Evolutionary conservation across 306 rosid genomes (phyloP).

Genomic region (Cucurbita moschata): DNA sequence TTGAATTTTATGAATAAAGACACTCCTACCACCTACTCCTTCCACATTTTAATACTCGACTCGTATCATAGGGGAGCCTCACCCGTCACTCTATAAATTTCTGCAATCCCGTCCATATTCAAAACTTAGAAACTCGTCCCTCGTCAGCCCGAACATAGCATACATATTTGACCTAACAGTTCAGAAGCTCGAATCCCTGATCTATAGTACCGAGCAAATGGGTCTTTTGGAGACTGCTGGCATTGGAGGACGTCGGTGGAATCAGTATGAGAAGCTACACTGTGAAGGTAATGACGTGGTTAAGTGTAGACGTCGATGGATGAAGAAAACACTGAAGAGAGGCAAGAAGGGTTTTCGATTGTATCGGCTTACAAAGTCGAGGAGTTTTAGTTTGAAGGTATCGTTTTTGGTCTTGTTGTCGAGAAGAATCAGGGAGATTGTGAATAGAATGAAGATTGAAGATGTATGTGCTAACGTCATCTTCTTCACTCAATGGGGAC

Average conservation of each 20-base stretch:
- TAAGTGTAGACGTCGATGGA: neutral
- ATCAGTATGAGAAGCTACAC: neutral
- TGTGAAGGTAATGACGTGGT: neutral
- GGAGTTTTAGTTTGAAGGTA: conserved; percentile 14
- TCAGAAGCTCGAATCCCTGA: no score
- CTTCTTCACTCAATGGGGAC: conserved; percentile 54
- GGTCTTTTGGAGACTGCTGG: neutral
- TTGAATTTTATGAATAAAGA: conserved; percentile 1
- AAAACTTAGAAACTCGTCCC: neutral
- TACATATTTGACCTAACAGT: no score
- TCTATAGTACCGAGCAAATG: neutral
- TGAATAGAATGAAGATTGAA: conserved; percentile 27
- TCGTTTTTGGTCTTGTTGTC: conserved; percentile 22
- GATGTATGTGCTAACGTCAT: conserved; percentile 24
- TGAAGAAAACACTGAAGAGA: neutral
- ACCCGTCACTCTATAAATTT: neutral
- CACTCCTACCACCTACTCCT: neutral
- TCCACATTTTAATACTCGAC: neutral
- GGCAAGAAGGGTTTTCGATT: neutral
- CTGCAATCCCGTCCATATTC: neutral
- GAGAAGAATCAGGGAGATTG: conserved; percentile 33
- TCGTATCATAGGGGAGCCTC: neutral
- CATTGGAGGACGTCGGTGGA: neutral
- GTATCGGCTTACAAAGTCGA: conserved; percentile 6
- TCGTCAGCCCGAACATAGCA: no score